Evolutionary conservation across 106 monocot genomes (phyloP).

Genomic region (Allium sativum): DNA sequence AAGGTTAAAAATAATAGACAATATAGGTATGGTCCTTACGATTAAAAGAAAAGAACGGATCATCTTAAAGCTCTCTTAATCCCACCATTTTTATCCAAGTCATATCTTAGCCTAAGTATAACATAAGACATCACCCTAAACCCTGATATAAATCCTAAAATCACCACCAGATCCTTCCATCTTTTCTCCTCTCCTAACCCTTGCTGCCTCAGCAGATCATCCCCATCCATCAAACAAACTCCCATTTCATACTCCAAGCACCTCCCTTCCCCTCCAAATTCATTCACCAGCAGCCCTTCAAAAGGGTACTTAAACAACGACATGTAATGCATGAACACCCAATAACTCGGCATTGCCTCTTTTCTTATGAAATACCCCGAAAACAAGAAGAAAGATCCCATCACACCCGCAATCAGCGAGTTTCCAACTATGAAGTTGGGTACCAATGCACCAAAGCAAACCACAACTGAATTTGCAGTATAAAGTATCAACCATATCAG

Average conservation of each 20-base stretch:
- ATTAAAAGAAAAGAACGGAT: neutral
- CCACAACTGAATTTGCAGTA: conserved; percentile 84
- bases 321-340: conserved; percentile 91
- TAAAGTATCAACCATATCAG: conserved; percentile 87
- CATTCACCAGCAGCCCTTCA: conserved; percentile 76
- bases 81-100: conserved; percentile 42
- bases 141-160: conserved; percentile 41
- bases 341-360: conserved; percentile 63
- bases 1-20: too few relatives aligned
- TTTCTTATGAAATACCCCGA: conserved; percentile 90
- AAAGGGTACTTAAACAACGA: conserved; percentile 95
- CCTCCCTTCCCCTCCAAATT: conserved; percentile 45
- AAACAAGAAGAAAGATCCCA: conserved; percentile 89
- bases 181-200: conserved; percentile 50
- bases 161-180: conserved; percentile 73
- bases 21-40: too few relatives aligned
- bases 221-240: conserved; percentile 51
- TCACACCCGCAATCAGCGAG: conserved; percentile 56
- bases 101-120: conserved; percentile 53
- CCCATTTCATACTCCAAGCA: conserved; percentile 48
- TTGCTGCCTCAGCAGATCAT: conserved; percentile 44
- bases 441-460: conserved; percentile 62
- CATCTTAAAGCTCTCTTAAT: neutral
- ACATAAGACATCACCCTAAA: conserved; percentile 63
- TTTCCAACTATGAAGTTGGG: conserved; percentile 85